phyloP scores from a whole-genome alignment of 2,329 filamentous ascomycete genomes.

The Colletotrichum karsti region DNA sequence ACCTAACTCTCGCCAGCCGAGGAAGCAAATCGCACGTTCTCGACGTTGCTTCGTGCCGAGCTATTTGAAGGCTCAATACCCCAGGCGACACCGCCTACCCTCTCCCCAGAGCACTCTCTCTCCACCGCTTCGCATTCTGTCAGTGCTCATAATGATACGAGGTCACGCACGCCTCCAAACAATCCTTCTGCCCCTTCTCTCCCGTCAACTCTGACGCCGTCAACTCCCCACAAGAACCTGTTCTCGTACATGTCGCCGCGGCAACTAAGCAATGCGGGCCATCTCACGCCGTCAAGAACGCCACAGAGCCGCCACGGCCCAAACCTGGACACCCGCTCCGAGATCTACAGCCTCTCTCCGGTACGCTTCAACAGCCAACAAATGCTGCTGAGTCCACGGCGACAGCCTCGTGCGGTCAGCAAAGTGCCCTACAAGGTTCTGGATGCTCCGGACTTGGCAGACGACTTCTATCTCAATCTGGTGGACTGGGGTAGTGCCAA shows the following conservation, averaged over 20 bases:
- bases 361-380: slow-evolving; percentile 93
- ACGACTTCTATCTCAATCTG: slow-evolving; percentile 97
- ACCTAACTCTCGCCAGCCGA: slow-evolving; percentile 65
- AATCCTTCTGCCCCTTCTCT: slow-evolving; percentile 67
- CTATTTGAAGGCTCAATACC: slow-evolving; percentile 92
- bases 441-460: slow-evolving; percentile 93
- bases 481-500: slow-evolving; percentile 98
- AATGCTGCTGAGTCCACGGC: slow-evolving; percentile 89
- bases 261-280: slow-evolving; percentile 76
- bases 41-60: slow-evolving; percentile 85
- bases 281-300: slow-evolving; percentile 88
- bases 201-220: slow-evolving; percentile 84
- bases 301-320: slow-evolving; percentile 88
- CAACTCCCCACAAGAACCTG: slow-evolving; percentile 96
- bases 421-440: slow-evolving; percentile 98
- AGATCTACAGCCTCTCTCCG: slow-evolving; percentile 94
- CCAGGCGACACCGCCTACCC: slow-evolving; percentile 73
- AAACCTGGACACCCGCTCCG: slow-evolving; percentile 88
- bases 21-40: slow-evolving; percentile 94
- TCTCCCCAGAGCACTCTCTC: slow-evolving; percentile 66
- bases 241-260: slow-evolving; percentile 88
- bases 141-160: slow-evolving; percentile 66
- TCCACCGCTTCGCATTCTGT: slow-evolving; percentile 61
- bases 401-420: slow-evolving; percentile 88
- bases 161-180: slow-evolving; percentile 83